phyloP scores from a whole-genome alignment of 2,329 filamentous ascomycete species.

The Metarhizium brunneum region DNA sequence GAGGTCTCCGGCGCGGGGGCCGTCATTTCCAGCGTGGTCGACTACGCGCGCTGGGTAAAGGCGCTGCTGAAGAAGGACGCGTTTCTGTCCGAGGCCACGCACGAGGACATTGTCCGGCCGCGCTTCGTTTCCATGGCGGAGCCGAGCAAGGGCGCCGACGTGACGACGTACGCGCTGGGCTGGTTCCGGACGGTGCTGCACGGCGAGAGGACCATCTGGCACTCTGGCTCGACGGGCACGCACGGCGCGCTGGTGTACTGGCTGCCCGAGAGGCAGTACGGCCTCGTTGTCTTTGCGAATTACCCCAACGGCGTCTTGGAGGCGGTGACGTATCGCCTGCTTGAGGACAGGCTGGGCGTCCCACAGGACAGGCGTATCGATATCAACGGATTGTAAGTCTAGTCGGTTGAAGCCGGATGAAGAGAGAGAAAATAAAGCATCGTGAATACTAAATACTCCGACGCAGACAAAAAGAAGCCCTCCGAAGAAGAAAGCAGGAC shows the following conservation, averaged over 20 bases:
- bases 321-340: conserved; percentile 16
- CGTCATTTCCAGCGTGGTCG: conserved; percentile 34
- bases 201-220: not conserved
- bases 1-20: conserved; percentile 30
- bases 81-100: conserved; percentile 14
- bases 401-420: not conserved
- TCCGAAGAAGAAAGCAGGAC: not conserved
- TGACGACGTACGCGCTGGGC: conserved; percentile 5
- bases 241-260: conserved; percentile 3
- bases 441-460: not conserved
- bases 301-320: conserved; percentile 22
- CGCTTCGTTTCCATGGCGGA: conserved; percentile 20
- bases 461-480: not conserved
- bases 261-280: conserved; percentile 6
- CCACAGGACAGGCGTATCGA: conserved; percentile 12
- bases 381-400: not conserved
- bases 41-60: conserved; percentile 41
- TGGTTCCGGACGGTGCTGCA: not conserved
- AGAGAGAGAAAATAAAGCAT: not conserved
- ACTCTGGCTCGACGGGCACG: not conserved
- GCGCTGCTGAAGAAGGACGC: conserved; percentile 28
- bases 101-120: conserved; percentile 19
- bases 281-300: conserved; percentile 23
- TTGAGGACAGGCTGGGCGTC: conserved; percentile 21
- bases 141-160: conserved; percentile 7